These are phyloP conservation scores for Rutstroemia sp. DNA, from an alignment of 2,329 filamentous ascomycete species.

Conservation along the genomic window DNA sequence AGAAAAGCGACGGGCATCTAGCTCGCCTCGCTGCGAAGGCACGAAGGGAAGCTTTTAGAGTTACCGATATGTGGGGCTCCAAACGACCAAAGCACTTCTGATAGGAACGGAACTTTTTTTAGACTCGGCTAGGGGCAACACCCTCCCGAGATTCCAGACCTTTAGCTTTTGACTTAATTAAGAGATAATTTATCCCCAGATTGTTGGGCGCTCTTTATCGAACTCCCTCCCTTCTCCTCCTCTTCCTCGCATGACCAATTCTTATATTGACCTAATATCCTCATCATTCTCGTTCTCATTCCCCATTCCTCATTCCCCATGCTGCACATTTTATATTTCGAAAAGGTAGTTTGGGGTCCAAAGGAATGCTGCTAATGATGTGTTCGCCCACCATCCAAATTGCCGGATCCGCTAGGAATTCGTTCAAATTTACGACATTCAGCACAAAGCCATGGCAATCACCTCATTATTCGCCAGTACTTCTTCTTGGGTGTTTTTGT, in stretches of 20 bases:
- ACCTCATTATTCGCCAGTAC: neutral
- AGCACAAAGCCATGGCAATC: neutral
- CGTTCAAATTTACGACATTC: neutral
- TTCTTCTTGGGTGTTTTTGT: neutral
- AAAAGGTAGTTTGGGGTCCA: neutral
- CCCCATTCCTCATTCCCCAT: neutral
- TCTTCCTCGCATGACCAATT: no score
- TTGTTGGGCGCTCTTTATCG: no score
- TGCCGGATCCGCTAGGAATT: constrained; percentile 3
- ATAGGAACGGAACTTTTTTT: constrained; percentile 6
- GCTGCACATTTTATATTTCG: neutral
- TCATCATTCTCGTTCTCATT: neutral
- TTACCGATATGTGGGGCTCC: neutral
- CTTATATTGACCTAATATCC: no score
- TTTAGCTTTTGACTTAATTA: neutral
- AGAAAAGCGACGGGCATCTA: no score
- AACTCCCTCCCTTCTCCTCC: no score
- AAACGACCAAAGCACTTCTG: neutral
- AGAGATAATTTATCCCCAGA: no score
- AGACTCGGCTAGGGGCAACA: neutral
- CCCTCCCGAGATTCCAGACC: neutral
- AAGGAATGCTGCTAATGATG: constrained; percentile 2
- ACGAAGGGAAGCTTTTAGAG: no score
- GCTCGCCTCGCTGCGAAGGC: no score
- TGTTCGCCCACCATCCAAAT: neutral